These are phyloP conservation scores for Laburnicola sp. DNA, from an alignment of 2,329 filamentous ascomycete species.

Conservation along the genomic window DNA sequence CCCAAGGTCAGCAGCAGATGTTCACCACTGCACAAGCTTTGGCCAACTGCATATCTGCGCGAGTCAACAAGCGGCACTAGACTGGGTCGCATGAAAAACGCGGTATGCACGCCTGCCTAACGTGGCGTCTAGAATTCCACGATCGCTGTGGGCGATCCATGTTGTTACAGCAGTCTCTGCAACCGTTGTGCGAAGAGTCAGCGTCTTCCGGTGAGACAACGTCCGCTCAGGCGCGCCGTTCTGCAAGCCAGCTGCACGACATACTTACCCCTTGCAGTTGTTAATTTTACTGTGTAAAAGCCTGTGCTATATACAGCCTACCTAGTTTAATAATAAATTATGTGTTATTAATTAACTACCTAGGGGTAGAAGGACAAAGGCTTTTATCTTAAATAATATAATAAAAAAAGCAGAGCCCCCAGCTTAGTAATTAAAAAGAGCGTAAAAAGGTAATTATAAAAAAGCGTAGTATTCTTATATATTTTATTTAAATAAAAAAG, in stretches of 20 bases:
- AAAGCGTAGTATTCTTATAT: too few species aligned
- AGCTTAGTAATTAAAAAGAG: too few species aligned
- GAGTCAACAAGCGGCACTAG: conserved; percentile 3
- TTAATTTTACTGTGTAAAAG: too few species aligned
- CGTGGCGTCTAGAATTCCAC: neutral
- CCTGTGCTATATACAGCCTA: too few species aligned
- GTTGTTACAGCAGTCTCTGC: conserved; percentile 10
- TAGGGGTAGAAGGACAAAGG: too few species aligned
- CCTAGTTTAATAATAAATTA: too few species aligned
- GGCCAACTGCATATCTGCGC: conserved; percentile 6
- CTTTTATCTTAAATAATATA: too few species aligned
- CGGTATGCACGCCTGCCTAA: conserved; percentile 2
- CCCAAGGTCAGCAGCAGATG: neutral
- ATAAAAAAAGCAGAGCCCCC: too few species aligned
- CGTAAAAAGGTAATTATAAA: too few species aligned
- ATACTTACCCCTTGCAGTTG: too few species aligned
- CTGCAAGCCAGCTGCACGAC: conserved; percentile 8
- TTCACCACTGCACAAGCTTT: conserved; percentile 1
- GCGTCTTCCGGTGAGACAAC: conserved; percentile 28
- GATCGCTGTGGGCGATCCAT: neutral
- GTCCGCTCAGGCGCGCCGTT: conserved; percentile 7
- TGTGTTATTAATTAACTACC: too few species aligned
- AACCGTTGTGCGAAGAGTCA: conserved; percentile 7
- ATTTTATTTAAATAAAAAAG: too few species aligned
- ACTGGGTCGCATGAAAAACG: neutral